A percentile compares a stretch with the other conserved stretches of the same genome.
phyloP scores from a whole-genome alignment of 2,329 filamentous ascomycete genomes.

The Penicillium hordei region DNA sequence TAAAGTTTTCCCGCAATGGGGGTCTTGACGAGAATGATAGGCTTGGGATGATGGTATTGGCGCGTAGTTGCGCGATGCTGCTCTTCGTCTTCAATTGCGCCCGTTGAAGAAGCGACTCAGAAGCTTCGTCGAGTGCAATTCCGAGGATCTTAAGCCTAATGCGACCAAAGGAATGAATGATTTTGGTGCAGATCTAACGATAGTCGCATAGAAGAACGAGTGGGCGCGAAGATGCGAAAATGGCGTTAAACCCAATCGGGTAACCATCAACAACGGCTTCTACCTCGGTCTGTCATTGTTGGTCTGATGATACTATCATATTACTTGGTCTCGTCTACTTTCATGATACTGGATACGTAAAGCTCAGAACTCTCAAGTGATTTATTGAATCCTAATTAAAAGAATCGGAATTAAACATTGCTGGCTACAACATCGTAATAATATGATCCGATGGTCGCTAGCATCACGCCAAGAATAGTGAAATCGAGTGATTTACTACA shows the following conservation, averaged over 20 bases:
- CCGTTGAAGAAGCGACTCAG: not conserved
- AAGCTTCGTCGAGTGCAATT: not conserved
- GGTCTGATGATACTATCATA: not conserved
- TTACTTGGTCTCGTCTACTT: not conserved
- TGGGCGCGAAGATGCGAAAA: constrained; percentile 12
- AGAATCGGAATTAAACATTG: not conserved
- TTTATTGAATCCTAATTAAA: not conserved
- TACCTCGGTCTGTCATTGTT: not conserved
- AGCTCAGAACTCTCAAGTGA: not conserved
- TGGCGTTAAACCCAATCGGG: constrained; percentile 23
- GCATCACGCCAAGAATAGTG: not conserved
- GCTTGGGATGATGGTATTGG: not conserved
- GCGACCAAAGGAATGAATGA: not conserved
- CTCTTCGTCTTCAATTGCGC: not conserved
- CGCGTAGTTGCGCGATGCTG: not conserved
- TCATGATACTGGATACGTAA: not conserved
- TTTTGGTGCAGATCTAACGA: not conserved
- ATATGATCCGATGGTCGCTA: not conserved
- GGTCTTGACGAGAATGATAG: not conserved
- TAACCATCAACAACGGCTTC: constrained; percentile 18
- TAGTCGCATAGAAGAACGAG: constrained; percentile 12
- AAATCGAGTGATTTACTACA: not conserved
- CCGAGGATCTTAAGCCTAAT: too few relatives aligned
- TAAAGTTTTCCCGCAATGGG: not conserved
- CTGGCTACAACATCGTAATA: not conserved